A percentile compares a stretch with the other conserved stretches of the same genome.
These are phyloP conservation scores for Eragrostis curvula DNA, from an alignment of 176 grass and related monocot genomes.

Conservation along the genomic window DNA sequence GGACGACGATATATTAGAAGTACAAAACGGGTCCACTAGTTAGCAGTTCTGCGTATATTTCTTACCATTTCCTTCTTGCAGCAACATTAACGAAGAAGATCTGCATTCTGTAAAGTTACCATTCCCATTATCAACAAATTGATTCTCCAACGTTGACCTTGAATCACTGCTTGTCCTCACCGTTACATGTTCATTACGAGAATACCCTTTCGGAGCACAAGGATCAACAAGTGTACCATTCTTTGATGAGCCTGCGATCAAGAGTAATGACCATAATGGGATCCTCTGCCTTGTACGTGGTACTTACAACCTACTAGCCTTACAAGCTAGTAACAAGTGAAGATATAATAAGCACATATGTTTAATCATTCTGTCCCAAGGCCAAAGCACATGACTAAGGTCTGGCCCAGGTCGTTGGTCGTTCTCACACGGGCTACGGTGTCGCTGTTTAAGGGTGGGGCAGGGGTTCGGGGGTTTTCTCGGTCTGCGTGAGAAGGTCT, in stretches of 20 bases:
- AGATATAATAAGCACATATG: constrained; percentile 22
- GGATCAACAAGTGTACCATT: constrained; percentile 61
- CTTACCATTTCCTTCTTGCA: constrained; percentile 74
- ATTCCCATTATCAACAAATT: constrained; percentile 51
- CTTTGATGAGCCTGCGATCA: constrained; percentile 41
- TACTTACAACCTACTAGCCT: neutral
- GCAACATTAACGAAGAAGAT: constrained; percentile 53
- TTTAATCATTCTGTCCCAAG: neutral
- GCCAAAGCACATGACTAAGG: no score
- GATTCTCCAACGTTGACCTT: constrained; percentile 46
- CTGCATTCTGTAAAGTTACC: constrained; percentile 72
- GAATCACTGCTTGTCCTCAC: constrained; percentile 13
- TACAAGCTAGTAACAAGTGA: constrained; percentile 3
- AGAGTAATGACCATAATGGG: neutral
- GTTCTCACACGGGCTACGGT: no score
- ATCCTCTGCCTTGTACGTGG: neutral
- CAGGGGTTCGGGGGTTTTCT: no score
- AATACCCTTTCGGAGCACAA: constrained; percentile 80
- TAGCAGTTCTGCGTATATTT: constrained; percentile 15
- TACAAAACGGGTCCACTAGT: neutral
- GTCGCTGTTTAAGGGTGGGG: no score
- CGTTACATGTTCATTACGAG: constrained; percentile 47
- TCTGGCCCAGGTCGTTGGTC: no score
- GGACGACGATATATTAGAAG: neutral
- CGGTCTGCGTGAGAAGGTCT: no score